A percentile compares a stretch with the other conserved stretches of the same genome.
Conservation (phyloP, 441 rosid genomes). For the Eruca vesicaria region DNA sequence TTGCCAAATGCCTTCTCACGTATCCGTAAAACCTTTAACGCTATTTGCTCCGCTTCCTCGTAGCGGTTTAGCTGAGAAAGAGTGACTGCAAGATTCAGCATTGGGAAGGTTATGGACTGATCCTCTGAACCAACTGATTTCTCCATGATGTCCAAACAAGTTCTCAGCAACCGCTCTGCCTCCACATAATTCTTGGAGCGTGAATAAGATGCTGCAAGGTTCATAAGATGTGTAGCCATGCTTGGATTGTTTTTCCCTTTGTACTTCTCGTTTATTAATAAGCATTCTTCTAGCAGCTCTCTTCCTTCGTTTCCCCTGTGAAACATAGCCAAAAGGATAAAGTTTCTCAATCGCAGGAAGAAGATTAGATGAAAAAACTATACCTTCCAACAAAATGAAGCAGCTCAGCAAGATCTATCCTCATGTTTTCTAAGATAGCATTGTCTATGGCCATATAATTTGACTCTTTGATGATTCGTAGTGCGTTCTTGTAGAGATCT, state of each 20-base stretch:
- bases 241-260: neutral
- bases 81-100: constrained; percentile 73
- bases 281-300: constrained; percentile 76
- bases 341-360: neutral
- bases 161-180: neutral
- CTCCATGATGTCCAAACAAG: neutral
- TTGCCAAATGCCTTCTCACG: constrained; percentile 75
- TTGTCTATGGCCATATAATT: constrained; percentile 60
- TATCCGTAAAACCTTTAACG: constrained; percentile 52
- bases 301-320: constrained; percentile 87
- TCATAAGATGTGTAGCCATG: neutral
- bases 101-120: constrained; percentile 71
- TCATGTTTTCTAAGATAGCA: constrained; percentile 65
- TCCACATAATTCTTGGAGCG: neutral
- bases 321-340: neutral
- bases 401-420: constrained; percentile 84
- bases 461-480: constrained; percentile 61
- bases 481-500: constrained; percentile 58
- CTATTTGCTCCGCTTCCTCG: constrained; percentile 63
- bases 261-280: constrained; percentile 51
- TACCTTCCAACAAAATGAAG: constrained; percentile 90
- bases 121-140: constrained; percentile 54
- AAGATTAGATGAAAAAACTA: neutral
- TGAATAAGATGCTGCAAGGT: neutral
- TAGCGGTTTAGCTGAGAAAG: constrained; percentile 36